Conservation (phyloP, 306 rosid species). For the Prunus mume region DNA sequence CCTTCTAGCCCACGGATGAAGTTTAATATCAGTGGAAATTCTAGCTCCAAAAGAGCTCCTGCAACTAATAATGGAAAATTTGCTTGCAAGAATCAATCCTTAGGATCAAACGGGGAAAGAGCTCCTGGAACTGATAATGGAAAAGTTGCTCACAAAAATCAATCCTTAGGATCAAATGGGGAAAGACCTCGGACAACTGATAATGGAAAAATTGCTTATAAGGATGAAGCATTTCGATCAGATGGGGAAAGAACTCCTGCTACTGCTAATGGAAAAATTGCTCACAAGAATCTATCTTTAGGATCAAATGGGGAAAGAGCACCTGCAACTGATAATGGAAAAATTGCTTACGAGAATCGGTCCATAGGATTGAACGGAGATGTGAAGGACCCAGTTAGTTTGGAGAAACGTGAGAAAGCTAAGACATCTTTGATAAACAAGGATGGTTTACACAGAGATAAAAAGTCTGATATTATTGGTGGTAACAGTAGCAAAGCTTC, state of each 20-base stretch:
- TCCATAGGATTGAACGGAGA: conserved; percentile 32
- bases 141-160: not conserved
- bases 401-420: conserved; percentile 52
- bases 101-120: conserved; percentile 22
- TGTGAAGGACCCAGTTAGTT: conserved; percentile 35
- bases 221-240: not conserved
- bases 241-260: not conserved
- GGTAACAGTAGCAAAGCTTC: conserved; percentile 27
- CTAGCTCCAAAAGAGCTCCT: conserved; percentile 48
- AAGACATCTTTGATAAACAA: conserved; percentile 31
- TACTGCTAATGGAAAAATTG: not conserved
- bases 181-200: not conserved
- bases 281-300: not conserved
- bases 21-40: conserved; percentile 53
- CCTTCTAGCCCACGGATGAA: conserved; percentile 47
- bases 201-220: not conserved
- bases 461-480: conserved; percentile 32
- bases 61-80: conserved; percentile 57
- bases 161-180: not conserved
- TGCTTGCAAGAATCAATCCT: conserved; percentile 33
- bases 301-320: not conserved
- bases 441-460: conserved; percentile 42
- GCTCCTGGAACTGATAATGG: not conserved
- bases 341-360: not conserved
- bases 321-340: not conserved